Evolutionary conservation across 805 yeast species (phyloP).

Genomic region (Ogataea nitratoaversa): DNA sequence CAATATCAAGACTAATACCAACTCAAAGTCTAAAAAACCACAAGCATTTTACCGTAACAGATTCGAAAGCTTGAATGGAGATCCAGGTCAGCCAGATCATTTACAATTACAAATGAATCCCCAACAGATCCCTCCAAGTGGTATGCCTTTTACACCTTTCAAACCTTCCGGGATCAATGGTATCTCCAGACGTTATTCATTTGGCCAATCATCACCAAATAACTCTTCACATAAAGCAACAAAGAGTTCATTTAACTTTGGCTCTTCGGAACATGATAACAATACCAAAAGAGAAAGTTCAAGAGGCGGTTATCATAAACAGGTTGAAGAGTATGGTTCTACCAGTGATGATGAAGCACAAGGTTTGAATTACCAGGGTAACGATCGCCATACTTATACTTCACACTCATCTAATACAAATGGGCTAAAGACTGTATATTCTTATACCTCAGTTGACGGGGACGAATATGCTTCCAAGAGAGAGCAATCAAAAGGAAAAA

Average conservation of each 20-base stretch:
- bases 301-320: conserved; percentile 5
- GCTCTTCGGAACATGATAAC: conserved; percentile 6
- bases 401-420: conserved; percentile 23
- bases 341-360: conserved; percentile 15
- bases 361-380: conserved; percentile 16
- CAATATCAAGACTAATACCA: background rate
- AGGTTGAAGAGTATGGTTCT: conserved; percentile 10
- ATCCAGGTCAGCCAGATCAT: conserved; percentile 12
- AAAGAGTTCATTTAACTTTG: conserved; percentile 15
- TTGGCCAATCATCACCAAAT: conserved; percentile 14
- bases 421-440: conserved; percentile 26
- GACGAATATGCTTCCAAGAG: conserved; percentile 17
- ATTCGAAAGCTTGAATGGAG: conserved; percentile 15
- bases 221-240: conserved; percentile 10
- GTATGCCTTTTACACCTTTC: conserved; percentile 7
- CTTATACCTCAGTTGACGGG: conserved; percentile 26
- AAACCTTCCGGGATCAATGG: conserved; percentile 3
- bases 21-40: conserved; percentile 10
- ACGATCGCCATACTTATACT: conserved; percentile 23
- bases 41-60: conserved; percentile 15
- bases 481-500: conserved; percentile 1
- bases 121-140: background rate
- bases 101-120: conserved; percentile 2
- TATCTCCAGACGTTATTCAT: conserved; percentile 9
- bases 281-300: conserved; percentile 3